Percentiles rank a stretch among this genome's conserved stretches.
Conservation (phyloP, 306 rosid genomes). For the Prunus mume region DNA sequence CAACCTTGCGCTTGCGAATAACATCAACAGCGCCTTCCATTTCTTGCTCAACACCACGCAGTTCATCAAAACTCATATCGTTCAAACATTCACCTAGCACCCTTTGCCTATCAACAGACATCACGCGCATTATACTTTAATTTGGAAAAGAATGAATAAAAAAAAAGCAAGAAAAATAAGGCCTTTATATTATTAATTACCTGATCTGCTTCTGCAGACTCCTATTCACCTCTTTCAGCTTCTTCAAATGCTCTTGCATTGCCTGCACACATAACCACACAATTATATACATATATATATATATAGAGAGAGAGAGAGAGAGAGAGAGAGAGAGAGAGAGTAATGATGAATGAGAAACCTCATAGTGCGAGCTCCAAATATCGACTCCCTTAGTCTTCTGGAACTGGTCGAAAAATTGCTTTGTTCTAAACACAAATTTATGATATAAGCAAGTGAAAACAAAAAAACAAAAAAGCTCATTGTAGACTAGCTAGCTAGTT, state of each 20-base stretch:
- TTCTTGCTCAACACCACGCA: slow-evolving; percentile 56
- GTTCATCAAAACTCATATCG: slow-evolving; percentile 56
- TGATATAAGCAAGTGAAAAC: neutral
- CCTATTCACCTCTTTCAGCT: slow-evolving; percentile 57
- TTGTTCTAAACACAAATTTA: slow-evolving; percentile 41
- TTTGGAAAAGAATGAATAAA: neutral
- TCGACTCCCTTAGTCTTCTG: slow-evolving; percentile 53
- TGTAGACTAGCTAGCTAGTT: neutral
- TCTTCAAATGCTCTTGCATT: slow-evolving; percentile 70
- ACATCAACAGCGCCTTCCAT: slow-evolving; percentile 49
- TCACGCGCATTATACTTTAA: neutral
- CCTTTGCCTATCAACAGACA: slow-evolving; percentile 52
- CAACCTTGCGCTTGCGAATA: slow-evolving; percentile 74
- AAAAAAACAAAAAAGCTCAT: too few species aligned
- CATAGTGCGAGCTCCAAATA: slow-evolving; percentile 77
- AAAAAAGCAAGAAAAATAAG: neutral
- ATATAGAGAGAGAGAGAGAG: too few species aligned
- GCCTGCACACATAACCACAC: slow-evolving; percentile 31
- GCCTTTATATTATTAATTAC: slow-evolving; percentile 19
- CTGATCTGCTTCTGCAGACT: slow-evolving; percentile 72
- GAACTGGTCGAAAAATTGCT: slow-evolving; percentile 70
- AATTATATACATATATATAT: neutral
- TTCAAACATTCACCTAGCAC: slow-evolving; percentile 54
- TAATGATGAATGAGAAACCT: slow-evolving; percentile 34
- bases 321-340: too few species aligned